Percentiles rank a stretch among this genome's conserved stretches.
These are phyloP conservation scores for Fraxinus americana DNA, from an alignment of 257 asterid species.

Conservation along the genomic window DNA sequence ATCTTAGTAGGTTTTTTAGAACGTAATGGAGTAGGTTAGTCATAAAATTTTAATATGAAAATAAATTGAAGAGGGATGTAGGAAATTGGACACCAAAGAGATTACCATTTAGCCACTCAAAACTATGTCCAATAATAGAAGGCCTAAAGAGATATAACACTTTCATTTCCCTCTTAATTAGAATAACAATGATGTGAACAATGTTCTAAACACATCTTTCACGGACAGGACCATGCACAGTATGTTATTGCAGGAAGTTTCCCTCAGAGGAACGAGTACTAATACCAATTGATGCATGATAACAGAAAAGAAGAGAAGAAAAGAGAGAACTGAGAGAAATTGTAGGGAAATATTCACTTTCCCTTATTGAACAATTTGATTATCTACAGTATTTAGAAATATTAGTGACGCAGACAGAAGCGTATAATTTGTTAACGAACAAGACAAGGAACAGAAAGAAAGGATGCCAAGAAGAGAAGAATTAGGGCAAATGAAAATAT, in stretches of 20 bases:
- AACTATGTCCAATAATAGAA: too few species aligned
- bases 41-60: background rate
- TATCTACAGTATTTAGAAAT: too few species aligned
- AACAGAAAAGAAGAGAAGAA: background rate
- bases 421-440: too few species aligned
- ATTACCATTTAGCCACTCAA: background rate
- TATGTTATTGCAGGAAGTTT: background rate
- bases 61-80: background rate
- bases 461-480: too few species aligned
- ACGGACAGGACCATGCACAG: background rate
- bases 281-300: background rate
- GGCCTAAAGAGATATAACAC: background rate
- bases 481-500: too few species aligned
- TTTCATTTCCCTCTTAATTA: background rate
- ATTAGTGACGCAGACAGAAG: too few species aligned
- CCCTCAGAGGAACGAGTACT: background rate
- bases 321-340: background rate
- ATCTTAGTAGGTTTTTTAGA: background rate
- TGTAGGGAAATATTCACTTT: background rate
- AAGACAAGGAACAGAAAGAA: too few species aligned
- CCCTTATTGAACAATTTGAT: background rate
- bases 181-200: background rate
- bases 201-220: background rate
- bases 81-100: background rate
- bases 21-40: background rate